Evolutionary conservation across 2,329 filamentous ascomycete genomes (phyloP).

Genomic region (Fusarium coicis): DNA sequence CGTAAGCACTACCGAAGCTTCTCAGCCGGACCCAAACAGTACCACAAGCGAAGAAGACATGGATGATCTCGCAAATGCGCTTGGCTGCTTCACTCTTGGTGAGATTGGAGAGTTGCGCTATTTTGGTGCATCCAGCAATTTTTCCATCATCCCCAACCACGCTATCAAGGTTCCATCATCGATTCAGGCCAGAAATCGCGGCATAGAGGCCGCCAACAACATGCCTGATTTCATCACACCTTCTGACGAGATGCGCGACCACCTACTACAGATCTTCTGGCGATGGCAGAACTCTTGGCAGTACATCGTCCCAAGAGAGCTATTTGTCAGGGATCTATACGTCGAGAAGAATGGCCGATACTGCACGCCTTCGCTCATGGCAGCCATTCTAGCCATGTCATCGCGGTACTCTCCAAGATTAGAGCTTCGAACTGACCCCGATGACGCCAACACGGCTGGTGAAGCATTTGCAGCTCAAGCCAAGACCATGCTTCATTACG

Average conservation of each 20-base stretch:
- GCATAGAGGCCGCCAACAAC: neutral
- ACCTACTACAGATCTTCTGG: neutral
- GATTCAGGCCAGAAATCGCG: neutral
- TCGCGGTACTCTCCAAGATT: neutral
- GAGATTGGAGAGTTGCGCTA: constrained; percentile 11
- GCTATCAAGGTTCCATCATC: constrained; percentile 6
- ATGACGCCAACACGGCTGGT: constrained; percentile 5
- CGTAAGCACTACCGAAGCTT: neutral
- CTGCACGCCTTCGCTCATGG: neutral
- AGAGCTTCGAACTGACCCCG: neutral
- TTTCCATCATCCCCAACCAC: constrained; percentile 10
- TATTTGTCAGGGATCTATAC: constrained; percentile 1
- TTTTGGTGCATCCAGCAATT: constrained; percentile 10
- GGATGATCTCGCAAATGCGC: neutral
- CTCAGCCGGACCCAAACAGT: neutral
- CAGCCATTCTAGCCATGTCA: neutral
- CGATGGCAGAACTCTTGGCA: constrained; percentile 15
- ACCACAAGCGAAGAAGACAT: neutral
- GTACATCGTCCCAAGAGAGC: constrained; percentile 1
- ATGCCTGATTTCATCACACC: neutral
- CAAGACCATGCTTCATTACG: neutral
- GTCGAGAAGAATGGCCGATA: neutral
- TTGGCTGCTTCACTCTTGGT: constrained; percentile 4
- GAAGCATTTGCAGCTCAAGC: neutral
- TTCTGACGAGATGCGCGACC: constrained; percentile 2